Conservation (phyloP, 495 filamentous ascomycete genomes). For the Talaromyces proteolyticus region DNA sequence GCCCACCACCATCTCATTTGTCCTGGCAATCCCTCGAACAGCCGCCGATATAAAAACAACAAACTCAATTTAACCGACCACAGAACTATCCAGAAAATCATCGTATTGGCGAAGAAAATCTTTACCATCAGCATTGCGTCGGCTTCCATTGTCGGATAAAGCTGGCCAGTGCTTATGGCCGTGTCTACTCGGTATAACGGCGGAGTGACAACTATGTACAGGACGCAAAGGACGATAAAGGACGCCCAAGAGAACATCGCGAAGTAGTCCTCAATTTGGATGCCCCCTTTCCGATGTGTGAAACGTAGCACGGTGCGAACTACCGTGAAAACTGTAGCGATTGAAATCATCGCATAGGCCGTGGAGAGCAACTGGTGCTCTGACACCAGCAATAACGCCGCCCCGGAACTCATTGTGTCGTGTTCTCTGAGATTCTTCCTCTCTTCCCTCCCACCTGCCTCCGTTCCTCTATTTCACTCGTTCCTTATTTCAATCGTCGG, state of each 20-base stretch:
- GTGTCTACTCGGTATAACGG: constrained; percentile 17
- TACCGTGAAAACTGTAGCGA: constrained; percentile 18
- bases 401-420: not conserved
- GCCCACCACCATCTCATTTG: constrained; percentile 32
- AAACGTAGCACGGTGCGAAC: constrained; percentile 12
- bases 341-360: constrained; percentile 20
- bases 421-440: not conserved
- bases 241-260: constrained; percentile 20
- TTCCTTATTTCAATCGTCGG: too few relatives aligned
- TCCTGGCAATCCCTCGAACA: constrained; percentile 23
- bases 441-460: not conserved
- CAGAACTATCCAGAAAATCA: constrained; percentile 37
- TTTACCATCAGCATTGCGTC: constrained; percentile 22
- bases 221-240: constrained; percentile 23
- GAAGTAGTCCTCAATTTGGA: constrained; percentile 24
- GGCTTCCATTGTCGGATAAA: constrained; percentile 15
- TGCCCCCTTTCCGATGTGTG: constrained; percentile 6
- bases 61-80: constrained; percentile 43
- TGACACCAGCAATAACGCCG: constrained; percentile 2
- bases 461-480: too few relatives aligned
- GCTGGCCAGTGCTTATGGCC: constrained; percentile 1
- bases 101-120: constrained; percentile 36
- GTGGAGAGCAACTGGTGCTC: constrained; percentile 11
- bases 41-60: constrained; percentile 32
- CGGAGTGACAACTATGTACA: constrained; percentile 29